These are phyloP conservation scores for Monilinia fructigena DNA, from an alignment of 2,329 filamentous ascomycete species.

Conservation along the genomic window DNA sequence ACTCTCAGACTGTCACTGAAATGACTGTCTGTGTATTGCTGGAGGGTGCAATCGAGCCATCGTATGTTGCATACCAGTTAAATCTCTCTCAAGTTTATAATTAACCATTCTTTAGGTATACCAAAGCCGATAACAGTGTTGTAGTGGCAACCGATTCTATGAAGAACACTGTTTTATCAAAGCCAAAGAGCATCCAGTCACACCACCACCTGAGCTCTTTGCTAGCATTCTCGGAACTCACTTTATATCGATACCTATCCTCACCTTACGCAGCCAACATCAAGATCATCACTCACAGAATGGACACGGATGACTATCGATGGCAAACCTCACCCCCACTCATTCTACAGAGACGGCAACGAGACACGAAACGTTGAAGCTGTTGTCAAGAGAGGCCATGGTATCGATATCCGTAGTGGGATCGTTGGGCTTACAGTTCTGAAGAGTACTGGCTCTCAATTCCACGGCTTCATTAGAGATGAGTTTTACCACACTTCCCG, in stretches of 20 bases:
- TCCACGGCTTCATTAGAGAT: constrained; percentile 90
- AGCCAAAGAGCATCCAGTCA: constrained; percentile 89
- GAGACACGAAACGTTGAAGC: constrained; percentile 85
- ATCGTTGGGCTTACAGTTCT: constrained; percentile 83
- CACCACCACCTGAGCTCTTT: constrained; percentile 88
- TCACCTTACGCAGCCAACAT: constrained; percentile 84
- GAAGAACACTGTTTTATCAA: constrained; percentile 95
- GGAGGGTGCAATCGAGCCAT: constrained; percentile 85
- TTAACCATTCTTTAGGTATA: constrained; percentile 63
- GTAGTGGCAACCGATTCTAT: constrained; percentile 96
- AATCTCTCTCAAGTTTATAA: not conserved
- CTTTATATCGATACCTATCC: constrained; percentile 80
- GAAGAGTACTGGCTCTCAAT: constrained; percentile 94
- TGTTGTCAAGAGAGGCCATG: constrained; percentile 62
- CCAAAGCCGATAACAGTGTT: constrained; percentile 87
- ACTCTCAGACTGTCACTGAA: constrained; percentile 83
- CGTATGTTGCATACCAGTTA: constrained; percentile 51
- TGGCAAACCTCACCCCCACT: constrained; percentile 90
- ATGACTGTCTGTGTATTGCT: constrained; percentile 93
- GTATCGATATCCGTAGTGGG: constrained; percentile 73
- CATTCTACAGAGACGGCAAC: constrained; percentile 84
- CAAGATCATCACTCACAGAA: constrained; percentile 75
- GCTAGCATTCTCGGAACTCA: constrained; percentile 81
- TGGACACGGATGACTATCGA: constrained; percentile 89
- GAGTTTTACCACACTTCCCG: constrained; percentile 90